Evolutionary conservation across 345 rosid species (phyloP).

Genomic region (Pelargonium nanum): DNA sequence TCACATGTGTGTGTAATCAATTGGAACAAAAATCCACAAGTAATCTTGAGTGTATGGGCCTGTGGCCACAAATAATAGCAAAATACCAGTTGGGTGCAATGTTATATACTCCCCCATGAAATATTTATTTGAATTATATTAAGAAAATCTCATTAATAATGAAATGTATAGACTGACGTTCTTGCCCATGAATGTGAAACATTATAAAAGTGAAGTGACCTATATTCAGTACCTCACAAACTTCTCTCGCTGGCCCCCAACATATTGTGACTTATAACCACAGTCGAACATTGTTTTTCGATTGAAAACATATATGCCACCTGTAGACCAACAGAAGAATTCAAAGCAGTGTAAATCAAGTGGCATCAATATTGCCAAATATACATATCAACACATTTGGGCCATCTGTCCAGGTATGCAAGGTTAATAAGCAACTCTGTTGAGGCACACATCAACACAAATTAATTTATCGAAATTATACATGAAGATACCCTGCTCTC

Average conservation of each 20-base stretch:
- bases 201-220: too few relatives aligned
- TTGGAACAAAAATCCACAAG: not conserved
- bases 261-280: constrained; percentile 48
- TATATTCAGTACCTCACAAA: constrained; percentile 54
- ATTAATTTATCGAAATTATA: too few relatives aligned
- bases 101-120: not conserved
- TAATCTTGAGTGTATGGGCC: not conserved
- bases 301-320: constrained; percentile 28
- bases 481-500: not conserved
- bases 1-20: not conserved
- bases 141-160: not conserved
- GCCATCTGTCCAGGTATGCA: too few relatives aligned
- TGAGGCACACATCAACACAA: not conserved
- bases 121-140: too few relatives aligned
- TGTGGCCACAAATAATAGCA: not conserved
- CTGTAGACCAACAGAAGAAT: constrained; percentile 26
- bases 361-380: not conserved
- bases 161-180: not conserved
- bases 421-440: not conserved
- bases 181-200: not conserved
- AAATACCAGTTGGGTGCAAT: not conserved
- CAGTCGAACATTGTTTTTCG: constrained; percentile 58
- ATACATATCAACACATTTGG: too few relatives aligned
- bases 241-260: constrained; percentile 69
- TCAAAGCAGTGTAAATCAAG: not conserved